These are phyloP conservation scores for Lactarius trivialis DNA, from an alignment of 768 basidiomycete genomes.

Conservation along the genomic window DNA sequence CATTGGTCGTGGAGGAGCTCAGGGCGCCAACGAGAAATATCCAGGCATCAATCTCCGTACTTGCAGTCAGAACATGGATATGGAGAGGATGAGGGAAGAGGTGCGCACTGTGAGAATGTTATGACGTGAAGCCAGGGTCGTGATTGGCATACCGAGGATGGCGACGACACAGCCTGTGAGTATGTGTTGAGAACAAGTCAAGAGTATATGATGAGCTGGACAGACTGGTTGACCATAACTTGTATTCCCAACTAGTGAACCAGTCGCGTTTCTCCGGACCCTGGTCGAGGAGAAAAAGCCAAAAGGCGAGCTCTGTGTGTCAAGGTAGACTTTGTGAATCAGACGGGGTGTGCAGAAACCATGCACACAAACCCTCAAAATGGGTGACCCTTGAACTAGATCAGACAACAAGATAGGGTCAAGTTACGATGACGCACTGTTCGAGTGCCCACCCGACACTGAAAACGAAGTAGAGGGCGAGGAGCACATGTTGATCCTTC, in stretches of 20 bases:
- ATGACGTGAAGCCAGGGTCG: constrained; percentile 51
- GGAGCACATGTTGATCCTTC: constrained; percentile 44
- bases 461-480: constrained; percentile 65
- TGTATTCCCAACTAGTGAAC: constrained; percentile 78
- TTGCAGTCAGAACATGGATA: neutral
- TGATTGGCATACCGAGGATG: constrained; percentile 66
- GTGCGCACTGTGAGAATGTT: constrained; percentile 50
- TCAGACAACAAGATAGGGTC: neutral
- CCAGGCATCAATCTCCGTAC: constrained; percentile 57
- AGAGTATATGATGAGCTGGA: constrained; percentile 11
- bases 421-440: constrained; percentile 43
- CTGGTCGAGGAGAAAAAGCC: constrained; percentile 78
- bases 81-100: neutral
- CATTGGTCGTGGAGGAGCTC: constrained; percentile 58
- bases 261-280: constrained; percentile 63
- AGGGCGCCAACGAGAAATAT: constrained; percentile 69
- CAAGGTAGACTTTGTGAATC: neutral
- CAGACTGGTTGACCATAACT: constrained; percentile 62
- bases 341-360: neutral
- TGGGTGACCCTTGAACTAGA: constrained; percentile 70
- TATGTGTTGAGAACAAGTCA: neutral
- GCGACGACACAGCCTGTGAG: constrained; percentile 53
- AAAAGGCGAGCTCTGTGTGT: constrained; percentile 67
- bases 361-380: constrained; percentile 54
- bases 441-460: constrained; percentile 74